phyloP scores from a whole-genome alignment of 2,329 filamentous ascomycete species.

The Stachybotrys chlorohalonatus region DNA sequence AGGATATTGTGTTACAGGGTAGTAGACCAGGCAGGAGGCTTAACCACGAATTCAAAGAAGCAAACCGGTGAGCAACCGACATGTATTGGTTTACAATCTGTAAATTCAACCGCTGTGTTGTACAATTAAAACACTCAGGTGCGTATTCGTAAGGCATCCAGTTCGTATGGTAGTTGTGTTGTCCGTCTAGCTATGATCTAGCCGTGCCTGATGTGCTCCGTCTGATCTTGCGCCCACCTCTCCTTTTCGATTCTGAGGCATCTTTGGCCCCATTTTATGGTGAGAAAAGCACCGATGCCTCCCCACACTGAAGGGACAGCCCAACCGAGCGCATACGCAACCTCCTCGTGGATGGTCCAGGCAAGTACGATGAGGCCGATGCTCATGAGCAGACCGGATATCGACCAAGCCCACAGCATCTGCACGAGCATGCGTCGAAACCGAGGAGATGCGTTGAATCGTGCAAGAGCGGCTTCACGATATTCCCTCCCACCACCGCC shows the following conservation, averaged over 20 bases:
- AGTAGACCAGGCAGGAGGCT: too few relatives aligned
- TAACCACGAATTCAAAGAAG: too few relatives aligned
- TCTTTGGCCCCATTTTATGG: slow-evolving; percentile 5
- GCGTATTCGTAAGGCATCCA: too few relatives aligned
- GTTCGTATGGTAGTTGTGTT: too few relatives aligned
- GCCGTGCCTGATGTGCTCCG: neutral
- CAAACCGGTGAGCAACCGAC: too few relatives aligned
- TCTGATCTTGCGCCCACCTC: slow-evolving; percentile 4
- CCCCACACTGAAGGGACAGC: slow-evolving; percentile 5
- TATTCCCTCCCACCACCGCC: slow-evolving; percentile 33
- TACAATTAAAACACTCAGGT: too few relatives aligned
- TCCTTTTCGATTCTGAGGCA: slow-evolving; percentile 6
- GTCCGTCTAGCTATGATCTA: neutral
- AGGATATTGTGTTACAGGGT: too few relatives aligned
- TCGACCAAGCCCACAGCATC: slow-evolving; percentile 14
- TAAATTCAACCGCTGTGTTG: too few relatives aligned
- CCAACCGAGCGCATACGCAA: slow-evolving; percentile 7
- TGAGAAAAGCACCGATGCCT: slow-evolving; percentile 2
- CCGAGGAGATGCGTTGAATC: slow-evolving; percentile 13
- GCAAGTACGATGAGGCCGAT: slow-evolving; percentile 3
- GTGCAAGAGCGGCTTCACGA: slow-evolving; percentile 10
- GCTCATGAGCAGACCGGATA: slow-evolving; percentile 11
- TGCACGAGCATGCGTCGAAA: slow-evolving; percentile 14
- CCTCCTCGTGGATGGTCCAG: slow-evolving; percentile 5
- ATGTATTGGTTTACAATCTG: too few relatives aligned